Conservation (phyloP, 208 protist species). For the Leishmania mexicana region DNA sequence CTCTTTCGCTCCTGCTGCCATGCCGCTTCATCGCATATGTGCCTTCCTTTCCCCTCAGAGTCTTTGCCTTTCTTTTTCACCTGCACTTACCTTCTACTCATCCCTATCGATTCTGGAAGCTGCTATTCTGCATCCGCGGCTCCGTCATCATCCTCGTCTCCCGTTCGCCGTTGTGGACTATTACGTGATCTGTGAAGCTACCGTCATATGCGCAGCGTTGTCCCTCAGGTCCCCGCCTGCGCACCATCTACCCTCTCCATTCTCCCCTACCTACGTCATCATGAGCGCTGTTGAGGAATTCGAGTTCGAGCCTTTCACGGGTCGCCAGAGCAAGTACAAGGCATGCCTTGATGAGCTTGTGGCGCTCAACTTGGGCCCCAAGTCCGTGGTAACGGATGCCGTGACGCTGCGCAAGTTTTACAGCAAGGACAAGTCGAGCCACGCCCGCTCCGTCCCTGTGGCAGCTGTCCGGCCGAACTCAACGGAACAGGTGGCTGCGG, state of each 20-base stretch:
- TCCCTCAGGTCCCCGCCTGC: not conserved
- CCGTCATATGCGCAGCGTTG: not conserved
- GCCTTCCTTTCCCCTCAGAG: not conserved
- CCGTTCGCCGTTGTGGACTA: not conserved
- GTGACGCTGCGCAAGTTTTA: constrained; percentile 32
- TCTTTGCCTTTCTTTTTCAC: not conserved
- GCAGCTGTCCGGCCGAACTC: constrained; percentile 43
- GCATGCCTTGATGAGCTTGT: constrained; percentile 31
- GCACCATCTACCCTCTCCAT: not conserved
- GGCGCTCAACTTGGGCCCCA: constrained; percentile 31
- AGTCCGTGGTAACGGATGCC: constrained; percentile 39
- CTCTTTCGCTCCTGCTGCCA: not conserved
- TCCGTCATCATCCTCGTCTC: too few relatives aligned
- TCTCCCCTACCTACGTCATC: not conserved
- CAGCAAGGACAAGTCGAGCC: constrained; percentile 51
- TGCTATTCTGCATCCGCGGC: not conserved
- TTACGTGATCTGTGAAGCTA: not conserved
- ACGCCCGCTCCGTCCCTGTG: constrained; percentile 33
- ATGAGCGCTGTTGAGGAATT: constrained; percentile 29
- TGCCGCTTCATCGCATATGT: not conserved
- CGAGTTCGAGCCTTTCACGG: constrained; percentile 38
- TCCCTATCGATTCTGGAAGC: not conserved
- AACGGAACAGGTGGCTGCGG: constrained; percentile 37
- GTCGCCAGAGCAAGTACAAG: constrained; percentile 39
- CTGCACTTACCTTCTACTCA: not conserved